Percentiles rank a stretch among this genome's conserved stretches.
phyloP scores from a whole-genome alignment of 2,329 filamentous ascomycete species.

The Fusarium sp. region DNA sequence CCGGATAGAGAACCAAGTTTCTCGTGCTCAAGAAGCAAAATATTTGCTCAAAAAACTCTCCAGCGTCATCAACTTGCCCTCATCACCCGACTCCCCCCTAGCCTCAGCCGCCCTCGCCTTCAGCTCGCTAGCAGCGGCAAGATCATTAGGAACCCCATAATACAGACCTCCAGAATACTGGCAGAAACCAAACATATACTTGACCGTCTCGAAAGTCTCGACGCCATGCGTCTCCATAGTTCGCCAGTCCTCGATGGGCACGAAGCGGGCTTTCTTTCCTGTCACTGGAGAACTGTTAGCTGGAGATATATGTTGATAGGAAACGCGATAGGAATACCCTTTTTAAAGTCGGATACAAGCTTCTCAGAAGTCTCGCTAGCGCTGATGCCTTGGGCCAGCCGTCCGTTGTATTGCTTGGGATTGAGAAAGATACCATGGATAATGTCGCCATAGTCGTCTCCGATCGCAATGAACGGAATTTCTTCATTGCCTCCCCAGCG shows the following conservation, averaged over 20 bases:
- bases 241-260: slow-evolving; percentile 48
- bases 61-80: slow-evolving; percentile 40
- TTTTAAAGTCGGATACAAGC: slow-evolving; percentile 49
- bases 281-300: slow-evolving; percentile 42
- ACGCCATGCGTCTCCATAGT: slow-evolving; percentile 49
- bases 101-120: slow-evolving; percentile 47
- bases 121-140: slow-evolving; percentile 41
- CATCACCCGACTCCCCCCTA: slow-evolving; percentile 37
- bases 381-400: slow-evolving; percentile 53
- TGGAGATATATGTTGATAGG: background rate
- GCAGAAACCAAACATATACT: slow-evolving; percentile 52
- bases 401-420: slow-evolving; percentile 52
- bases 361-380: slow-evolving; percentile 47
- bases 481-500: slow-evolving; percentile 53
- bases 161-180: slow-evolving; percentile 50
- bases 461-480: slow-evolving; percentile 54
- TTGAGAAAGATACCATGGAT: slow-evolving; percentile 58
- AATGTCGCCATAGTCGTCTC: slow-evolving; percentile 58
- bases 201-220: slow-evolving; percentile 50
- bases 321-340: slow-evolving; percentile 29
- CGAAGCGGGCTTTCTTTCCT: slow-evolving; percentile 48
- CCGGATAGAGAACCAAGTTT: no score
- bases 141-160: slow-evolving; percentile 46
- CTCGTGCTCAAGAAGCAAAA: slow-evolving; percentile 26
- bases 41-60: slow-evolving; percentile 43